These are phyloP conservation scores for Leccinum pachyderme DNA, from an alignment of 1,284 basidiomycete genomes.

Conservation along the genomic window DNA sequence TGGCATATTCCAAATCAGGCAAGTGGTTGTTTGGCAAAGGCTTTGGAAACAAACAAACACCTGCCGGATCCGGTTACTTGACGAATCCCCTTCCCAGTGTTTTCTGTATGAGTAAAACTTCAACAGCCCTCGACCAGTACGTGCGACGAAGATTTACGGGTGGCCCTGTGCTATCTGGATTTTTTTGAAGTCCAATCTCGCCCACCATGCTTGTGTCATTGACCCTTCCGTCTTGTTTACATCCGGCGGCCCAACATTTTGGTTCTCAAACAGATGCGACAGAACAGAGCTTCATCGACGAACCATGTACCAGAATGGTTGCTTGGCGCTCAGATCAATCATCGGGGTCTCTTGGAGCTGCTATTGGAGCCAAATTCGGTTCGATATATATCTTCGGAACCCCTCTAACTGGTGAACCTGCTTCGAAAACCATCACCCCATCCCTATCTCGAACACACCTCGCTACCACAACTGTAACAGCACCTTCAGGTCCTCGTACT, in stretches of 20 bases:
- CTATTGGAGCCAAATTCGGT: constrained; percentile 37
- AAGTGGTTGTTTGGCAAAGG: constrained; percentile 25
- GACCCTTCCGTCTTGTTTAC: constrained; percentile 23
- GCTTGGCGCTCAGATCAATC: constrained; percentile 20
- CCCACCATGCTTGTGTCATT: constrained; percentile 30
- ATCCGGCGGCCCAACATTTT: constrained; percentile 5
- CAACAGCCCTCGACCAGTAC: constrained; percentile 2
- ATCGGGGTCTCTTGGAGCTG: constrained; percentile 18
- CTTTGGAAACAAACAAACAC: constrained; percentile 33
- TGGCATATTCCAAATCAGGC: not conserved
- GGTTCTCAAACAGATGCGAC: constrained; percentile 9
- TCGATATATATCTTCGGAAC: constrained; percentile 37
- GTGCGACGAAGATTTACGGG: constrained; percentile 2
- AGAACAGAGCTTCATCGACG: constrained; percentile 28
- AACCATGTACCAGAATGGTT: constrained; percentile 18
- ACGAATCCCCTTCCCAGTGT: not conserved
- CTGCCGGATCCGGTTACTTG: constrained; percentile 11
- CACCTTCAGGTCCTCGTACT: constrained; percentile 22
- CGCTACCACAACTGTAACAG: constrained; percentile 13
- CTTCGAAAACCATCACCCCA: constrained; percentile 5
- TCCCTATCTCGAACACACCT: constrained; percentile 16
- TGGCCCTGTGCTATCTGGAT: not conserved
- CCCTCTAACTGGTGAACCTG: constrained; percentile 19
- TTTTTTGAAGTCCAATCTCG: not conserved
- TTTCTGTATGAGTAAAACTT: constrained; percentile 9